Evolutionary conservation across 2,329 filamentous ascomycete species (phyloP).

Genomic region (Diaporthe vaccinii): DNA sequence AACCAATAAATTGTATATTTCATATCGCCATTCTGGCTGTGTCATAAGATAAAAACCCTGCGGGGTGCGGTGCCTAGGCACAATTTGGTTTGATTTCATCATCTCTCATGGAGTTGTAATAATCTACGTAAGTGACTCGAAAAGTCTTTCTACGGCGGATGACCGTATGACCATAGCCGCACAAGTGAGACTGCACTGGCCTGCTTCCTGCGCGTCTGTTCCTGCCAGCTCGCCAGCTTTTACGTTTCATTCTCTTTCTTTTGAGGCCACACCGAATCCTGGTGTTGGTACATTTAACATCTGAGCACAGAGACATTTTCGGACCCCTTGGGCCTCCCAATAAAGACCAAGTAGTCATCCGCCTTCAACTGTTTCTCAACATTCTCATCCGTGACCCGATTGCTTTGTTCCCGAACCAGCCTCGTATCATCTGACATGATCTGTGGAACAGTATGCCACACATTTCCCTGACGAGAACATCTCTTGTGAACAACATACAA

Average conservation of each 20-base stretch:
- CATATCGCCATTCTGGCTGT: not conserved
- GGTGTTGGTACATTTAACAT: not conserved
- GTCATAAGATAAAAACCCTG: not conserved
- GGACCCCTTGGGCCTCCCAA: not conserved
- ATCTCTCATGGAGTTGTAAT: not conserved
- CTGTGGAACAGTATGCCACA: conserved; percentile 1
- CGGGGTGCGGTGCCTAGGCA: not conserved
- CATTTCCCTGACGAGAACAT: not conserved
- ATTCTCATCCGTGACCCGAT: not conserved
- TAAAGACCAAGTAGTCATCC: not conserved
- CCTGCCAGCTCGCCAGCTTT: too few species aligned
- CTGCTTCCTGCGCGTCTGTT: not conserved
- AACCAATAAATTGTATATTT: not conserved
- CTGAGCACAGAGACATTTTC: not conserved
- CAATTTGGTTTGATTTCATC: not conserved
- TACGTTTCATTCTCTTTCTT: not conserved
- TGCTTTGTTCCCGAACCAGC: not conserved
- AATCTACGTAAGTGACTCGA: too few species aligned
- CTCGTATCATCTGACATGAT: not conserved
- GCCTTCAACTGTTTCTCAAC: not conserved
- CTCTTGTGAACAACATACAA: not conserved
- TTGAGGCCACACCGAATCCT: not conserved
- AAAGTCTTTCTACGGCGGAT: not conserved
- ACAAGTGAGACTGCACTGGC: not conserved
- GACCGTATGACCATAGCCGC: not conserved